Evolutionary conservation across 768 basidiomycete genomes (phyloP).

Genomic region (Cubamyces lactineus): DNA sequence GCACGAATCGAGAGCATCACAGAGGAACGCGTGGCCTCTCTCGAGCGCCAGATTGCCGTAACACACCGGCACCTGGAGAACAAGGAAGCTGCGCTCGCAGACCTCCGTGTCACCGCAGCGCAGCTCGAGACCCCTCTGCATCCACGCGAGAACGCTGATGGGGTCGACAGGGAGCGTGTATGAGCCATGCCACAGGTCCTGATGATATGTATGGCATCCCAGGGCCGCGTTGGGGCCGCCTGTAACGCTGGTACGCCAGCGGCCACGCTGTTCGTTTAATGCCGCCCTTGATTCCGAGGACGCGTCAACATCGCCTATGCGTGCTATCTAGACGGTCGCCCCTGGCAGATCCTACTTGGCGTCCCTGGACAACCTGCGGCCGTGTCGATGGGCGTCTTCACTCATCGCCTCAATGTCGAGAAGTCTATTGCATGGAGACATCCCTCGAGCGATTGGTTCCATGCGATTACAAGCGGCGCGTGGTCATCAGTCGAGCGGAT

Average conservation of each 20-base stretch:
- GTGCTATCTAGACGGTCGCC: too few species aligned
- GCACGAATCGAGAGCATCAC: constrained; percentile 10
- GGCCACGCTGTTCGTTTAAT: background rate
- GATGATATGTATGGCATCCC: background rate
- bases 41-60: constrained; percentile 20
- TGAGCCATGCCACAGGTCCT: background rate
- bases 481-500: background rate
- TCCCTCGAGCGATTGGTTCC: background rate
- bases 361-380: background rate
- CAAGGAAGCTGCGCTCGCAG: constrained; percentile 17
- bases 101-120: constrained; percentile 7
- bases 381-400: background rate
- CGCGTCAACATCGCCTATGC: too few species aligned
- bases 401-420: too few species aligned
- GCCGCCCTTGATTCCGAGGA: background rate
- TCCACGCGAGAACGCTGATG: background rate
- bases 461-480: background rate
- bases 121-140: background rate
- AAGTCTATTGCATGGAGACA: too few species aligned
- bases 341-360: too few species aligned
- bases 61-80: constrained; percentile 19
- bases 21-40: constrained; percentile 10
- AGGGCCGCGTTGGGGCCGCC: background rate
- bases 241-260: background rate
- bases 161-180: background rate